phyloP scores from a whole-genome alignment of 2,329 filamentous ascomycete species.

The Hortaea sp. region DNA sequence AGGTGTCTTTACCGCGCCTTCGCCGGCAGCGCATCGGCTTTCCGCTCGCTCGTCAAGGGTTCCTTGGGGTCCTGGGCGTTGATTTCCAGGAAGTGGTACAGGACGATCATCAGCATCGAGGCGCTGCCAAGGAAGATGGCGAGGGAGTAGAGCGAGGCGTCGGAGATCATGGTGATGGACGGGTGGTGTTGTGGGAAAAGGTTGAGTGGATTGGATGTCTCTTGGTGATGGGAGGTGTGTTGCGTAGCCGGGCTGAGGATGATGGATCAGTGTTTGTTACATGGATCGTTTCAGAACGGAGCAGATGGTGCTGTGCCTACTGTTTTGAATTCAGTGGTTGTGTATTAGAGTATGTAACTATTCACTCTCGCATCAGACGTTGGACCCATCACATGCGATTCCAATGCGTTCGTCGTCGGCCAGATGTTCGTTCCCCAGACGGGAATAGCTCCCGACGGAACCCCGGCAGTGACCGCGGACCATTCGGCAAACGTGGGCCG shows the following conservation, averaged over 20 bases:
- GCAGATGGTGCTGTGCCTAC: too few relatives aligned
- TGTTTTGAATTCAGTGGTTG: too few relatives aligned
- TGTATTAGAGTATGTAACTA: too few relatives aligned
- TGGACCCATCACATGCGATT: too few relatives aligned
- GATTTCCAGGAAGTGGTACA: constrained; percentile 94
- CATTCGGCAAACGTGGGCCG: too few relatives aligned
- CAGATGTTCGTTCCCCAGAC: too few relatives aligned
- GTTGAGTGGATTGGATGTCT: neutral
- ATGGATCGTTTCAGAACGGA: too few relatives aligned
- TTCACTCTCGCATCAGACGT: too few relatives aligned
- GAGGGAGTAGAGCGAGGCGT: constrained; percentile 80
- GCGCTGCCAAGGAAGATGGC: constrained; percentile 86
- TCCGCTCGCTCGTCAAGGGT: constrained; percentile 21
- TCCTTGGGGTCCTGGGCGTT: constrained; percentile 56
- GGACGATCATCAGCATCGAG: constrained; percentile 83
- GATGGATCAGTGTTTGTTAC: neutral
- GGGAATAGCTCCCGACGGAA: too few relatives aligned
- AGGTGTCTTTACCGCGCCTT: constrained; percentile 6
- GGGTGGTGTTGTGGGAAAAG: neutral
- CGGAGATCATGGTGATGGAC: constrained; percentile 70
- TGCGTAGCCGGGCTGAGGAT: neutral
- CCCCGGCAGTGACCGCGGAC: too few relatives aligned
- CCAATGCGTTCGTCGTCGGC: too few relatives aligned
- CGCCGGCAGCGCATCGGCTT: constrained; percentile 22
- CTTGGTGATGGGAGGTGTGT: neutral